Base-by-base conservation (phyloP, 2,329 filamentous ascomycete genomes). In the Mariannaea sp. region DNA sequence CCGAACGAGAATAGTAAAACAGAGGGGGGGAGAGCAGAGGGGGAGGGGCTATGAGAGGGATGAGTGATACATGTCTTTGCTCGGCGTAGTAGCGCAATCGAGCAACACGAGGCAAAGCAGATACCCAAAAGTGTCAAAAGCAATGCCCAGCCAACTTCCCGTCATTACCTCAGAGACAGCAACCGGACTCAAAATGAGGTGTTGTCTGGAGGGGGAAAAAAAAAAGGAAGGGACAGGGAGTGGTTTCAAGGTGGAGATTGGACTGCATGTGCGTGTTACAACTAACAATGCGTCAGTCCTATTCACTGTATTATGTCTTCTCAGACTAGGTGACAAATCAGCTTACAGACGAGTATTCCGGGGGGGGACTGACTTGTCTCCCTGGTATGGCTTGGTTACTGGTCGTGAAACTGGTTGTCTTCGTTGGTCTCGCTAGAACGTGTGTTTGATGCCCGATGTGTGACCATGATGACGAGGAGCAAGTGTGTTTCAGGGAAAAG, bases 41-140 rank as follows among this genome's bases (percentile, higher is more conserved):
- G 39, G 33, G 17, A 36, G 42, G 45, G 35, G 6, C 35, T 22
- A 4, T 5, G 13, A 19, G 9, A 19, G 5, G 4, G 19, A 10
- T 9, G 35, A 16, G 16, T 6, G 17, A 39, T 29, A 40, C 40
- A 44, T 57, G 30, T 56, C 47, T 55, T n/a, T 53, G 49, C 49
- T 38, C 40, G 9, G 29, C 29, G 29, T 32, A 32, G 29, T 12
- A 32, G 29, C 29, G 29, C 29, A 32, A 32, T n/a, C 29, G 29
- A 33, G 33, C 40, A 22, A 50, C 49, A 58, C 41, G 33, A 53
- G 52, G 59, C 27, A 33, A 55, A 39, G 33, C 42, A 49, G 38
- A 61, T 56, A 40, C 44, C 46, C 48, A 64, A 55, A 54, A 54
- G 42, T 39, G 49, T 43, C 48, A 64, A 55, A 54, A 54, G 42